These are phyloP conservation scores for Clitopilus hobsonii DNA, from an alignment of 768 basidiomycete genomes.

Conservation along the genomic window DNA sequence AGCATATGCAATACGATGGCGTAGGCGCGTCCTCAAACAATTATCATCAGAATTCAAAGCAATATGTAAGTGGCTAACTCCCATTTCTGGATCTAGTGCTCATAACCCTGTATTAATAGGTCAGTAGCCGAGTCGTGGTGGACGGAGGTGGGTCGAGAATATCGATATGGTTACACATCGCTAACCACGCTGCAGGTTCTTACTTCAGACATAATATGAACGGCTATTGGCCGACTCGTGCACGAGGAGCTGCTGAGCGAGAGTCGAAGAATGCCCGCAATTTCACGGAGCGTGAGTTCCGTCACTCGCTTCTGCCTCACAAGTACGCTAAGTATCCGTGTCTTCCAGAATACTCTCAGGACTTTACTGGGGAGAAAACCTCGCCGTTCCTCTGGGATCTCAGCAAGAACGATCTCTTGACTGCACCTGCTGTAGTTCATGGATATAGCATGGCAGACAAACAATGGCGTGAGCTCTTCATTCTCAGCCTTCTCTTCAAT, in stretches of 20 bases:
- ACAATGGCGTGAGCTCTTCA: conserved; percentile 8
- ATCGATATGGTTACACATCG: background rate
- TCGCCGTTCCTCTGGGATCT: background rate
- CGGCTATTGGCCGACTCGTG: background rate
- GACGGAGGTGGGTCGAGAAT: background rate
- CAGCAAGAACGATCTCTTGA: background rate
- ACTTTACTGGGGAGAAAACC: background rate
- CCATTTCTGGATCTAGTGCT: background rate
- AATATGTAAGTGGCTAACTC: background rate
- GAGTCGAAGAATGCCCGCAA: background rate
- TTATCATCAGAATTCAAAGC: background rate
- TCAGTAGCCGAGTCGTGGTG: background rate
- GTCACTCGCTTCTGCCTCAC: background rate
- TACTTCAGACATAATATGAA: background rate
- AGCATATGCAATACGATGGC: background rate
- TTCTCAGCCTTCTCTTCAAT: background rate
- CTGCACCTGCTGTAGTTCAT: background rate
- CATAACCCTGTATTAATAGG: background rate
- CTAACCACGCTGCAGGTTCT: background rate
- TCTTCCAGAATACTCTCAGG: background rate
- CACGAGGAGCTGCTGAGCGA: background rate
- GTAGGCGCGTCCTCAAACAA: background rate
- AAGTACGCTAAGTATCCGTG: background rate
- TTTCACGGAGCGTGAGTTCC: background rate
- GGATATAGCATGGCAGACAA: conserved; percentile 6